These are phyloP conservation scores for Austropuccinia psidii DNA, from an alignment of 1,284 basidiomycete species.

Conservation along the genomic window DNA sequence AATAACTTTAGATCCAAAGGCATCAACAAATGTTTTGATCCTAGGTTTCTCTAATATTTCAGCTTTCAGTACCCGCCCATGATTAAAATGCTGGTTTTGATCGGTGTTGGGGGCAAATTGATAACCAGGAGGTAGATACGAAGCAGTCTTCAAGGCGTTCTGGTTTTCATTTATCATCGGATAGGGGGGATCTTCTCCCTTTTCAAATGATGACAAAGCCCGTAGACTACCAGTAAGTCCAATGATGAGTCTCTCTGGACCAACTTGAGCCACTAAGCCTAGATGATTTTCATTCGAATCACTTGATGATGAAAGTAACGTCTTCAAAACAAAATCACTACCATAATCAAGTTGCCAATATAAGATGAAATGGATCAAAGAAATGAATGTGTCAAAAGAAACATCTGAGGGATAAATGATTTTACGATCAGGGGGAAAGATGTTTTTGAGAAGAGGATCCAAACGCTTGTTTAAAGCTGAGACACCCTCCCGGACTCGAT, in stretches of 20 bases:
- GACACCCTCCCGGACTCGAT: slow-evolving; percentile 76
- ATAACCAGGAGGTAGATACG: background rate
- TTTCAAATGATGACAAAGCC: slow-evolving; percentile 32
- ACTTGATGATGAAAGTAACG: slow-evolving; percentile 16
- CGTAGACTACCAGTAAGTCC: slow-evolving; percentile 32
- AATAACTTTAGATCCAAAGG: slow-evolving; percentile 33
- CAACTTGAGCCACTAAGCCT: slow-evolving; percentile 30
- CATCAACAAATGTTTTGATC: slow-evolving; percentile 36
- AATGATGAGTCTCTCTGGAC: slow-evolving; percentile 34
- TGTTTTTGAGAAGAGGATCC: slow-evolving; percentile 65
- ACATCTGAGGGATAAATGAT: slow-evolving; percentile 64
- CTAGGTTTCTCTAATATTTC: slow-evolving; percentile 28
- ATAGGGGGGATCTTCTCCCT: slow-evolving; percentile 30
- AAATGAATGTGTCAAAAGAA: slow-evolving; percentile 66
- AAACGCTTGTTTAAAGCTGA: slow-evolving; percentile 70
- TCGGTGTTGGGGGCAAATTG: background rate
- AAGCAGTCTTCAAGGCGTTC: background rate
- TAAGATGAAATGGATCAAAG: slow-evolving; percentile 72
- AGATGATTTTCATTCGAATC: slow-evolving; percentile 15
- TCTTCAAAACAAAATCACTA: slow-evolving; percentile 61
- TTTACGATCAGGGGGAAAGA: slow-evolving; percentile 67
- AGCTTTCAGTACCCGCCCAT: slow-evolving; percentile 25
- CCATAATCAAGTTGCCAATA: slow-evolving; percentile 81
- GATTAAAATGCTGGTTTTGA: background rate
- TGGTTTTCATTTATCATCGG: slow-evolving; percentile 9